Evolutionary conservation across 2,329 filamentous ascomycete genomes (phyloP), one percentile per base, ranked within the genome.

Genomic region (Colletotrichum lini): DNA sequence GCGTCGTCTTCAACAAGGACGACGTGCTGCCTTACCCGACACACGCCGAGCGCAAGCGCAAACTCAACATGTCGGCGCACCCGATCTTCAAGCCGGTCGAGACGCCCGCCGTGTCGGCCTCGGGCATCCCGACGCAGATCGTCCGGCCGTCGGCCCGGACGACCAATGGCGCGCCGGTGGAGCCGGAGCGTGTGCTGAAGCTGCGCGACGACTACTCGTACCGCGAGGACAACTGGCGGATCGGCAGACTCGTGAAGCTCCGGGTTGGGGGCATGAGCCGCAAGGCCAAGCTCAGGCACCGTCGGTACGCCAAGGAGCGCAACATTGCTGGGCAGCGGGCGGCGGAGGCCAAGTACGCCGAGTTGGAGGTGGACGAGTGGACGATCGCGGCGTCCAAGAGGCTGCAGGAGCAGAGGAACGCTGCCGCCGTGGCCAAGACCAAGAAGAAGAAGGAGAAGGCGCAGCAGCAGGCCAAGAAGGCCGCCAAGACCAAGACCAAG

Each of bases 1-100:
- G 96, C 73, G 93, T 99, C 23, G 93, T 93, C 44, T 95, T 98
- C 81, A 89, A 95, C 80, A 94, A 94, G 79, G 86, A 91, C 18
- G 94, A 97, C 77, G 90, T 86, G 42, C 89, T 99, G 2, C 96
- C 96, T 0, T 91, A 93, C 78, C 92, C 94, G 0, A 84, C 82
- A 35, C 92, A 96, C 79, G 92, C 92, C 4, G 90, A 93, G 73
- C 90, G 94, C 67, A 89, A 91, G 77, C 89, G 96, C 75, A 89
- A 90, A 63, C 87, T 99, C 72, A 93, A 93, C 76, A 92, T 97
- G 88, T 85, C 91, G 6, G 89, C 86, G 23, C 79, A 84, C 40
- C 80, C 85, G 53, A 84, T 89, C 74, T 82, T 81, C 59, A 79
- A 81, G 52, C 75, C 79, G 2, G 77, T 77, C 1, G 76, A 79